phyloP scores from a whole-genome alignment of 352 stramenopile genomes.

The Phytophthora nicotianae region DNA sequence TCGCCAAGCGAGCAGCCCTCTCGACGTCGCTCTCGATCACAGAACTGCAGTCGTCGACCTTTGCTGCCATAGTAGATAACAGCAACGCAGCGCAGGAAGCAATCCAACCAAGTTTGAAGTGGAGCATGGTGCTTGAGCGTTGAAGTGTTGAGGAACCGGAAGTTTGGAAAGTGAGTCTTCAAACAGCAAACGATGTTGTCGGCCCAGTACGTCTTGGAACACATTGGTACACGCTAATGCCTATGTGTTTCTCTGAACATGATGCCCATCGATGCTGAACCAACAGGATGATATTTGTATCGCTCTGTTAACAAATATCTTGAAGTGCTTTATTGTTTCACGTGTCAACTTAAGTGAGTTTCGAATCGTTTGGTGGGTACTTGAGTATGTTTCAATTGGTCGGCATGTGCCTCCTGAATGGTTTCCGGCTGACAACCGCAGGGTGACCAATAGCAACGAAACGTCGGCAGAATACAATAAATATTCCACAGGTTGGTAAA shows the following conservation, averaged over 20 bases:
- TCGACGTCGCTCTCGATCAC: constrained; percentile 23
- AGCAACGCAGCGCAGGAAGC: constrained; percentile 15
- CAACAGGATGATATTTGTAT: not conserved
- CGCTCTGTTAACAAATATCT: not conserved
- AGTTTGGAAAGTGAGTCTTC: constrained; percentile 18
- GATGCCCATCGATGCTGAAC: constrained; percentile 1
- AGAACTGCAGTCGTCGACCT: constrained; percentile 7
- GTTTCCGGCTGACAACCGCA: not conserved
- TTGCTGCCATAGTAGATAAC: not conserved
- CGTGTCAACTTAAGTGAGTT: too few species aligned
- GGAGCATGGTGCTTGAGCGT: constrained; percentile 13
- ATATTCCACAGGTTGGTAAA: constrained; percentile 8
- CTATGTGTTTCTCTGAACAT: not conserved
- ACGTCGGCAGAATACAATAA: constrained; percentile 16
- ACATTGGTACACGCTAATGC: too few species aligned
- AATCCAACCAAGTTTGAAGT: constrained; percentile 13
- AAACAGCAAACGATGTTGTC: constrained; percentile 6
- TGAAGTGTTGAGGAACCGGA: not conserved
- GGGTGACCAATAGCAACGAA: not conserved
- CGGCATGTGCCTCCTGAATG: not conserved
- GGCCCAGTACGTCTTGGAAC: too few species aligned
- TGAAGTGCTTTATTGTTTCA: not conserved
- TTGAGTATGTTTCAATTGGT: too few species aligned
- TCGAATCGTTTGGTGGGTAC: too few species aligned
- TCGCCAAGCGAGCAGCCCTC: constrained; percentile 35